Evolutionary conservation across 192 early-diverging fungal species (phyloP).

Genomic region (Entophlyctis luteolus): DNA sequence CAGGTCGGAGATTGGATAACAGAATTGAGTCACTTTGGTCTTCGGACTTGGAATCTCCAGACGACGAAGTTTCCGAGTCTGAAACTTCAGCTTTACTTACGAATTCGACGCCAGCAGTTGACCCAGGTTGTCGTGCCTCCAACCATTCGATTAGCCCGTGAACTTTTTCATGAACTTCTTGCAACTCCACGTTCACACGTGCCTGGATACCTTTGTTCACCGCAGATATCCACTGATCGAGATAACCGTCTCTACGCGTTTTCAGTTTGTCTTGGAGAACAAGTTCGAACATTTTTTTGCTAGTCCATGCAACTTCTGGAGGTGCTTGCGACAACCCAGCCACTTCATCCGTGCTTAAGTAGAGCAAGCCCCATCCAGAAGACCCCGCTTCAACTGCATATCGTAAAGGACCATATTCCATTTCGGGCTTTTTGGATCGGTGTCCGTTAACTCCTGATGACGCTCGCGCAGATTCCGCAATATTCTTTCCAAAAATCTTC

Average conservation of each 20-base stretch:
- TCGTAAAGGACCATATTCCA: slow-evolving; percentile 1
- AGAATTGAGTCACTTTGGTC: too few relatives aligned
- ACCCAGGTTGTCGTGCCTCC: slow-evolving; percentile 1
- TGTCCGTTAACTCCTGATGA: background rate
- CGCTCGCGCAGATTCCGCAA: background rate
- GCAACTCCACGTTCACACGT: slow-evolving; percentile 1
- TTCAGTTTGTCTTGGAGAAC: slow-evolving; percentile 12
- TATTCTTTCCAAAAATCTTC: background rate
- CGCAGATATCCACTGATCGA: slow-evolving; percentile 14
- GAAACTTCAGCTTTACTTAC: background rate
- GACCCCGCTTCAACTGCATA: slow-evolving; percentile 10
- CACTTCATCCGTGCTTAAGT: slow-evolving; percentile 22
- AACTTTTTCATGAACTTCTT: slow-evolving; percentile 17
- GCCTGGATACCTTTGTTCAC: slow-evolving; percentile 16
- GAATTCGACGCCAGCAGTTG: background rate
- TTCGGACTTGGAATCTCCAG: too few relatives aligned
- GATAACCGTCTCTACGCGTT: slow-evolving; percentile 12
- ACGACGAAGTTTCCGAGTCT: background rate
- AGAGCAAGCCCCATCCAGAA: slow-evolving; percentile 16
- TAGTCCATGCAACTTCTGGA: slow-evolving; percentile 2
- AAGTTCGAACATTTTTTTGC: slow-evolving; percentile 11
- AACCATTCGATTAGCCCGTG: slow-evolving; percentile 16
- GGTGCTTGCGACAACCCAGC: slow-evolving; percentile 20
- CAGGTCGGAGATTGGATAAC: background rate
- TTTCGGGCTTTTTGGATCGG: too few relatives aligned